These are phyloP conservation scores for Camelina hispida DNA, from an alignment of 345 rosid species.

Conservation along the genomic window DNA sequence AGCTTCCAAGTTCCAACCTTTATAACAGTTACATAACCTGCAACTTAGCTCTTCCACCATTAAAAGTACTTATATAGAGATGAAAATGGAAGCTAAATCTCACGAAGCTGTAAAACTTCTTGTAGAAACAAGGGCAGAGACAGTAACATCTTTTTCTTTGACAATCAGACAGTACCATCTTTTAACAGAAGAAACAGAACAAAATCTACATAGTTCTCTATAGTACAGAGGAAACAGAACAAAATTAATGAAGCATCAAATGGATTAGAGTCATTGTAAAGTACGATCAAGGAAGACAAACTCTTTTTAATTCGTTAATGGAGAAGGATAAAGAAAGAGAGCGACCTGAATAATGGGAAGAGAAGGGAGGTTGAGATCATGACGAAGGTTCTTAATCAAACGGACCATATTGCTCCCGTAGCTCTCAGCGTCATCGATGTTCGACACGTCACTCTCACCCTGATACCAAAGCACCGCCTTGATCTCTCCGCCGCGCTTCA, in stretches of 20 bases:
- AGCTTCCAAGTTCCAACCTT: neutral
- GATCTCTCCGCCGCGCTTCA: constrained; percentile 63
- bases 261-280: neutral
- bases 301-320: too few relatives aligned
- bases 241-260: neutral
- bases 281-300: neutral
- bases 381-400: constrained; percentile 59
- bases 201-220: too few relatives aligned
- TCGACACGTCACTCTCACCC: constrained; percentile 83
- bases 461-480: constrained; percentile 87
- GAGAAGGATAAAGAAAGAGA: neutral
- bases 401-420: constrained; percentile 66
- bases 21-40: neutral
- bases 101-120: neutral
- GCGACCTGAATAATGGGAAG: constrained; percentile 83
- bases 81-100: neutral
- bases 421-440: constrained; percentile 60
- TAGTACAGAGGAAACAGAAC: too few relatives aligned
- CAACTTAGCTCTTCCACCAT: neutral
- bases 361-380: constrained; percentile 68
- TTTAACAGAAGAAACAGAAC: too few relatives aligned
- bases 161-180: neutral
- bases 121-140: neutral
- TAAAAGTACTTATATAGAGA: neutral
- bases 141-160: neutral